Base-by-base conservation (phyloP, 768 basidiomycete genomes). In the Xerocomellus intermedius region DNA sequence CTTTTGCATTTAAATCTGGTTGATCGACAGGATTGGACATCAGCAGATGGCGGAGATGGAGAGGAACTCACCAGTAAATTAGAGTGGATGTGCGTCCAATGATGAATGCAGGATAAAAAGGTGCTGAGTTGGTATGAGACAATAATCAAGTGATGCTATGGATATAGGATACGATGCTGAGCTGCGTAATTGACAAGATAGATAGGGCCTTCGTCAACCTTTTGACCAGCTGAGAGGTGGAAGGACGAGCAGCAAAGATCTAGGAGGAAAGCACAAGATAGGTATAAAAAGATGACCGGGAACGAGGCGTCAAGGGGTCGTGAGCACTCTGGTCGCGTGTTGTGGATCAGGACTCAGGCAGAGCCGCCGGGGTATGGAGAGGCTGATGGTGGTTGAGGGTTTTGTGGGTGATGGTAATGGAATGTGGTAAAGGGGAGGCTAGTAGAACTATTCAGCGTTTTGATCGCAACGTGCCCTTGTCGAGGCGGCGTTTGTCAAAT, bases 391-490 rank as follows among this genome's bases (percentile, higher is more conserved):
- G 73, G 71, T 73, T 65, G 67, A 70, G 67, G 74, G 74, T 71
- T 71, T 70, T 62, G 65, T 42, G 57, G 48, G 61, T 71, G 64
- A 67, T 64, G 57, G 68, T 62, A 68, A 69, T 71, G 79, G 77
- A 77, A 78, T 73, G 80, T 82, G 81, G 80, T 77, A 79, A 75
- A 79, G 77, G 80, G 76, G 66, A 81, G 82, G 82, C 79, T 74
- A 76, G 67, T 69, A 68, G 59, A 47, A 67, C 62, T 68, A 72
- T 67, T 64, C 78, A 79, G 81, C 74, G 74, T 84, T 86, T 84
- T 86, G 84, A 86, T 87, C 77, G 76, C 84, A 87, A 87, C 85
- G 86, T 89, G 86, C 82, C 85, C 80, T 75, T 75, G 73, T 77
- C 70, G 74, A 74, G 74, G 74, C 79, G 75, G 74, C 73, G 76